phyloP scores from a whole-genome alignment of 345 rosid genomes.

The Toxicodendron radicans region DNA sequence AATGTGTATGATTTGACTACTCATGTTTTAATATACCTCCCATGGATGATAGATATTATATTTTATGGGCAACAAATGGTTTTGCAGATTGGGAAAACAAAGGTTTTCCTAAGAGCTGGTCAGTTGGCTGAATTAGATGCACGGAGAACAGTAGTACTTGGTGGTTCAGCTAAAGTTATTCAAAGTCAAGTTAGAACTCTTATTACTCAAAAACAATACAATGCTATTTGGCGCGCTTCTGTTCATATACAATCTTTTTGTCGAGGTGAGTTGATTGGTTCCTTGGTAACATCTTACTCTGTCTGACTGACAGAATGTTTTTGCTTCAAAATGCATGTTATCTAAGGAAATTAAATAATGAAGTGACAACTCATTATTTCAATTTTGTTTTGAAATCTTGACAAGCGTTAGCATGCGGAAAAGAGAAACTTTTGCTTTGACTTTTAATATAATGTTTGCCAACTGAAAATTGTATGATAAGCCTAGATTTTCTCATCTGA shows the following conservation, averaged over 20 bases:
- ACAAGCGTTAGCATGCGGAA: background rate
- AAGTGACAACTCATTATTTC: background rate
- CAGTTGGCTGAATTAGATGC: conserved; percentile 85
- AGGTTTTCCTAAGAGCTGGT: conserved; percentile 75
- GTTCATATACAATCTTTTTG: conserved; percentile 67
- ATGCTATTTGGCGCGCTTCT: conserved; percentile 45
- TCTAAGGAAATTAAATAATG: background rate
- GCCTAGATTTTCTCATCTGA: conserved; percentile 7
- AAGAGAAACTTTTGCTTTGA: background rate
- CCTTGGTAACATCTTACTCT: background rate
- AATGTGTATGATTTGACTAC: conserved; percentile 5
- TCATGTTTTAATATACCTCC: background rate
- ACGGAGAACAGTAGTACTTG: conserved; percentile 46
- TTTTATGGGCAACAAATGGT: conserved; percentile 11
- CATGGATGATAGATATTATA: conserved; percentile 6
- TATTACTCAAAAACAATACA: conserved; percentile 47
- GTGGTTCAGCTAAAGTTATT: conserved; percentile 63
- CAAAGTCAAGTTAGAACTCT: conserved; percentile 51
- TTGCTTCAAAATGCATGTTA: background rate
- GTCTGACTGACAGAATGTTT: background rate
- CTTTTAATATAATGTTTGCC: background rate
- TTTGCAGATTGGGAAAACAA: conserved; percentile 76
- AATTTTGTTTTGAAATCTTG: background rate
- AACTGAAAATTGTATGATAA: background rate
- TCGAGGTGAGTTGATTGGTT: conserved; percentile 63